These are phyloP conservation scores for Inga oerstediana DNA, from an alignment of 306 rosid species.

Conservation along the genomic window DNA sequence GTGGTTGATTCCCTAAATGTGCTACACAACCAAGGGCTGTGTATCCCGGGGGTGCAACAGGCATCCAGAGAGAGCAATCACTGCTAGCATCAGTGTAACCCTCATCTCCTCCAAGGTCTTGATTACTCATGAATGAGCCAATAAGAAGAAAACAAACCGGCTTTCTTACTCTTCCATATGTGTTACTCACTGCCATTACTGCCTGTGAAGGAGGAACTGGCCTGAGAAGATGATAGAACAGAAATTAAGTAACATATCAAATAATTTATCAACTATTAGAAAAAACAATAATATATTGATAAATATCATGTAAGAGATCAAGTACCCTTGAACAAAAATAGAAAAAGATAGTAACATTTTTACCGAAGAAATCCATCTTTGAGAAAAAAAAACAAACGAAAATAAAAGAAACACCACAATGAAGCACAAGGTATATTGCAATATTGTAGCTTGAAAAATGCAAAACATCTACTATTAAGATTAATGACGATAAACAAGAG, in stretches of 20 bases:
- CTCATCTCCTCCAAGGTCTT: constrained; percentile 53
- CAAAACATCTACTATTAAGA: background rate
- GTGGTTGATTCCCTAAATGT: constrained; percentile 74
- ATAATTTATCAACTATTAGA: background rate
- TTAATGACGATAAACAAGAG: background rate
- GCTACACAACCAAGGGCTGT: constrained; percentile 85
- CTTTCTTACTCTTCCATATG: constrained; percentile 90
- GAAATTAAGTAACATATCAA: constrained; percentile 23
- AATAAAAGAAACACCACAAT: background rate
- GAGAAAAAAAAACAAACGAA: background rate
- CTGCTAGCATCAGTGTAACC: constrained; percentile 42
- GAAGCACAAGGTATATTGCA: background rate
- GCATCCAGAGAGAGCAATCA: constrained; percentile 96
- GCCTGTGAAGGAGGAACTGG: constrained; percentile 94
- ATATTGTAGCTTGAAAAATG: background rate
- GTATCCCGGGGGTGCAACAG: constrained; percentile 90
- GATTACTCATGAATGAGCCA: constrained; percentile 70
- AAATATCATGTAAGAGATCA: background rate
- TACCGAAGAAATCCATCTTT: background rate
- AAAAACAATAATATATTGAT: background rate
- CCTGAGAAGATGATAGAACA: constrained; percentile 56
- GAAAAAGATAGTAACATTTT: background rate
- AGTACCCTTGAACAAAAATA: no score
- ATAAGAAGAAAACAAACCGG: constrained; percentile 78
- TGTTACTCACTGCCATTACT: constrained; percentile 90